These are phyloP conservation scores for Centaurea solstitialis DNA, from an alignment of 129 eudicot genomes.

Conservation along the genomic window DNA sequence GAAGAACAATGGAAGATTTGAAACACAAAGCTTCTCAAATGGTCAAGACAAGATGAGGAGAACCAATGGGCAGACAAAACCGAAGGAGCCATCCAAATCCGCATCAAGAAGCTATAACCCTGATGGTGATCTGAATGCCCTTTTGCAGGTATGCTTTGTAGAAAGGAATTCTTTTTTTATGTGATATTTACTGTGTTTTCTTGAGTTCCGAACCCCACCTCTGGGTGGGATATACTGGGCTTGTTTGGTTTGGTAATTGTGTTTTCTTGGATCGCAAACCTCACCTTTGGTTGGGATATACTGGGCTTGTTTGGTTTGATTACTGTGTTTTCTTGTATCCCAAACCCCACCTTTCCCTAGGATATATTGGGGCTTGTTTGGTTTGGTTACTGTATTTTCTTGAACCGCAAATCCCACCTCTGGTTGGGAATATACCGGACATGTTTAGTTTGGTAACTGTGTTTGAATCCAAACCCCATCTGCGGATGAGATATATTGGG, in stretches of 20 bases:
- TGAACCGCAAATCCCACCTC: neutral
- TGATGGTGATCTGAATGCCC: constrained; percentile 58
- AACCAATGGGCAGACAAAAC: constrained; percentile 51
- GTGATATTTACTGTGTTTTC: neutral
- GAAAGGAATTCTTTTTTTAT: neutral
- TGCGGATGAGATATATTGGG: neutral
- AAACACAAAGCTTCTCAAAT: constrained; percentile 29
- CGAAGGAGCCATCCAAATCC: constrained; percentile 56
- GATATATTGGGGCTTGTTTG: neutral
- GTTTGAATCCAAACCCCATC: neutral
- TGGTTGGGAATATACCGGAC: neutral
- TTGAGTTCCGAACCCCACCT: neutral
- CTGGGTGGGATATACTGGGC: neutral
- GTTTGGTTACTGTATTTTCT: neutral
- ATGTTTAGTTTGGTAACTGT: neutral
- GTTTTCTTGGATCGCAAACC: too few species aligned
- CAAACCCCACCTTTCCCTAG: neutral
- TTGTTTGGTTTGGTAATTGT: neutral
- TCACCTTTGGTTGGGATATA: neutral
- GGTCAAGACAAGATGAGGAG: constrained; percentile 51
- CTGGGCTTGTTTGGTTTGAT: neutral
- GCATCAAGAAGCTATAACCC: constrained; percentile 43
- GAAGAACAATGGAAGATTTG: constrained; percentile 50
- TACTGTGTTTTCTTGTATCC: neutral
- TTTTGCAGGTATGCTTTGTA: constrained; percentile 47